phyloP scores from a whole-genome alignment of 495 filamentous ascomycete genomes.

The Penicillium coffeae region DNA sequence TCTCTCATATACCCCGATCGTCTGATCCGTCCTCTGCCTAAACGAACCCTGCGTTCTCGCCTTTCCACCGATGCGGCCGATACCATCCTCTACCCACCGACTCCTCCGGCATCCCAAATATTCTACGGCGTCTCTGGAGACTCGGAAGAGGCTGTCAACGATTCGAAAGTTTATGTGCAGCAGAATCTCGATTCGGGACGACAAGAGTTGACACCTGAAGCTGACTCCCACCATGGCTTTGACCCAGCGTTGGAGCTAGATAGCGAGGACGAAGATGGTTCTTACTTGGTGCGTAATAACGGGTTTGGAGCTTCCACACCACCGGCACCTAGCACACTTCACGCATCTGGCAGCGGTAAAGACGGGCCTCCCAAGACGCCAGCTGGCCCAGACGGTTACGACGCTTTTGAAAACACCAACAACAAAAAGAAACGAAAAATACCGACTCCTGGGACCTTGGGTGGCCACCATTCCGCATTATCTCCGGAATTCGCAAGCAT shows the following conservation, averaged over 20 bases:
- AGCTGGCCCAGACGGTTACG: slow-evolving; percentile 75
- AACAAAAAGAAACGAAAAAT: slow-evolving; percentile 99
- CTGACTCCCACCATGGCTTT: slow-evolving; percentile 38
- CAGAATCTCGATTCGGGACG: slow-evolving; percentile 35
- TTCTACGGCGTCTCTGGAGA: slow-evolving; percentile 70
- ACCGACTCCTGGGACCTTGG: slow-evolving; percentile 72
- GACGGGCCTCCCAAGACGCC: slow-evolving; percentile 33
- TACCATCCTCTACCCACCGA: slow-evolving; percentile 74
- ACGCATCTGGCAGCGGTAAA: slow-evolving; percentile 16
- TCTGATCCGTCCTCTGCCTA: slow-evolving; percentile 90
- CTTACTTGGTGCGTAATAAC: slow-evolving; percentile 43
- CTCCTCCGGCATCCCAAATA: slow-evolving; percentile 60
- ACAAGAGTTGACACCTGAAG: slow-evolving; percentile 46
- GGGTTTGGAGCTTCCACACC: slow-evolving; percentile 41
- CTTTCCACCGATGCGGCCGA: slow-evolving; percentile 80
- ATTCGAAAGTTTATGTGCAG: slow-evolving; percentile 46
- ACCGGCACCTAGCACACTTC: slow-evolving; percentile 28
- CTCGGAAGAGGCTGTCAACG: slow-evolving; percentile 35
- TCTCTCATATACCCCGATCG: slow-evolving; percentile 80
- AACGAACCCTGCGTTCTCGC: slow-evolving; percentile 76
- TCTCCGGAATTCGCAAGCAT: slow-evolving; percentile 61
- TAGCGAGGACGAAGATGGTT: slow-evolving; percentile 45
- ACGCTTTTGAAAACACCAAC: slow-evolving; percentile 96
- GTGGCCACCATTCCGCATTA: slow-evolving; percentile 57
- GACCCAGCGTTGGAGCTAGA: slow-evolving; percentile 41